Conservation (phyloP, 192 early-diverging fungal genomes). For the Mortierella claussenii region DNA sequence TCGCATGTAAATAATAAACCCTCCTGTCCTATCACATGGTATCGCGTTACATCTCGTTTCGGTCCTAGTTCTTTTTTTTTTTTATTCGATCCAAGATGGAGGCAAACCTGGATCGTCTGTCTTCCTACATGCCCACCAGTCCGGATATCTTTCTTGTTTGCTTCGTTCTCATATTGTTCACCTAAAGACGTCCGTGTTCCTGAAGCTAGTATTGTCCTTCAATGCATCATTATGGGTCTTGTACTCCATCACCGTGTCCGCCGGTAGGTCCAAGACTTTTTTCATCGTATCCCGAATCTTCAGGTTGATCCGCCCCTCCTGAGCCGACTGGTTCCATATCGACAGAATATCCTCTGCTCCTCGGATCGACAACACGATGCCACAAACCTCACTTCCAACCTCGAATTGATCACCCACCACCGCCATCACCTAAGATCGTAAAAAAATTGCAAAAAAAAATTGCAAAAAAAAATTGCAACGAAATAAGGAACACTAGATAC, state of each 20-base stretch:
- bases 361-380: slow-evolving; percentile 91
- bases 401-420: slow-evolving; percentile 93
- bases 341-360: slow-evolving; percentile 95
- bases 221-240: slow-evolving; percentile 92
- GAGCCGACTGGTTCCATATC: slow-evolving; percentile 91
- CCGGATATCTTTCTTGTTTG: too few relatives aligned
- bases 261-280: slow-evolving; percentile 80
- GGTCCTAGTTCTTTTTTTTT: too few relatives aligned
- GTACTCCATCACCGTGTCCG: slow-evolving; percentile 92
- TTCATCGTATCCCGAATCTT: slow-evolving; percentile 94
- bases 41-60: too few relatives aligned
- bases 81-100: too few relatives aligned
- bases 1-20: too few relatives aligned
- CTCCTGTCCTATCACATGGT: too few relatives aligned
- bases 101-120: too few relatives aligned
- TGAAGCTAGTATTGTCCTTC: slow-evolving; percentile 87
- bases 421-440: slow-evolving; percentile 71
- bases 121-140: too few relatives aligned
- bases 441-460: slow-evolving; percentile 15
- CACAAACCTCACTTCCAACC: slow-evolving; percentile 89
- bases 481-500: neutral
- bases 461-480: neutral
- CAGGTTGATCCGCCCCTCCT: slow-evolving; percentile 82
- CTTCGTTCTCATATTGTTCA: too few relatives aligned
- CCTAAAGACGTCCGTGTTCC: slow-evolving; percentile 82